Evolutionary conservation across 2,329 filamentous ascomycete species (phyloP), one percentile per base, ranked within the genome.

Genomic region (Aurifilum marmelostoma): DNA sequence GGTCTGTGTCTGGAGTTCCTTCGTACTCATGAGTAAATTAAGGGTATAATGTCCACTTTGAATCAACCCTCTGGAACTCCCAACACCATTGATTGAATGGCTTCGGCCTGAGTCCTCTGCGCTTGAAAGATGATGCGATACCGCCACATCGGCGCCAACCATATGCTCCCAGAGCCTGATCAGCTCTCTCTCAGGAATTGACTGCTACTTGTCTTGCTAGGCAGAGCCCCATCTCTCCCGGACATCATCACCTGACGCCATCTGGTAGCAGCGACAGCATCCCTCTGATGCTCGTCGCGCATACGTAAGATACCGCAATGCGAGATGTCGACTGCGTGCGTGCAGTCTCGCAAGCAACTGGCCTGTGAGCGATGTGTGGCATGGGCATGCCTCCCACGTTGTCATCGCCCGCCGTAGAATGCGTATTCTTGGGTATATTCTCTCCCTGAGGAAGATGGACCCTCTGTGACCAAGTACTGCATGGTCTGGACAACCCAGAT

Each of bases 41-140:
- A 21, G 66, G 69, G 66, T 70, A 70, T 68, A 63, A 68, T 65
- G 63, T 65, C n/a, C 11, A 27, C 12, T 12, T 24, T 21, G n/a
- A 54, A 39, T n/a, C 18, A 52, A 54, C 61, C 39, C 63, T 58
- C 41, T 21, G 27, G 58, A 61, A 18, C 21, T 43, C 58, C n/a
- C n/a, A n/a, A n/a, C n/a, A n/a, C n/a, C n/a, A n/a, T n/a, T n/a
- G 47, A 65, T 6, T 32, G 34, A 70, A 68, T 56, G 62, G 68
- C 63, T 56, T 50, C 16, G 64, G 29, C 61, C 12, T 56, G 5
- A 8, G 24, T 29, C 27, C 52, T 32, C 52, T 29, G 24, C 27
- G 7, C 52, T 29, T 7, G 14, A 14, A 9, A 7, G 11, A 12
- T 39, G 2, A 12, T 39, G 37, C 27, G 0, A 27, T 43, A 6